These are phyloP conservation scores for Stagonosporopsis vannaccii DNA, from an alignment of 2,329 filamentous ascomycete species.

Conservation along the genomic window DNA sequence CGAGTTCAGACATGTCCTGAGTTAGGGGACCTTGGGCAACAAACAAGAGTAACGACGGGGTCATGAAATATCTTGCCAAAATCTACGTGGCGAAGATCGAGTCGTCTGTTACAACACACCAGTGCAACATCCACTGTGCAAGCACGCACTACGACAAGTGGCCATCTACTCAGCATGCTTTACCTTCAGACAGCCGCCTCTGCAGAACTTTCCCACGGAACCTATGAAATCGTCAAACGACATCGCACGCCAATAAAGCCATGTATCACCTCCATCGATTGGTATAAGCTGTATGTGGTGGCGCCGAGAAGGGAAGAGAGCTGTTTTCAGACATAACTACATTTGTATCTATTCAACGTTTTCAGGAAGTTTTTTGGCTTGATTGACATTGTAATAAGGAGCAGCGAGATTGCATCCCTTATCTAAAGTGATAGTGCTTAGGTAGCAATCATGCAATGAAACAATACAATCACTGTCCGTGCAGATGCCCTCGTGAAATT, in stretches of 20 bases:
- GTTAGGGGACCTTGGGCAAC: neutral
- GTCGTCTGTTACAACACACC: neutral
- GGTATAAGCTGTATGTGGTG: neutral
- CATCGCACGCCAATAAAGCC: neutral
- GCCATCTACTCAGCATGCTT: neutral
- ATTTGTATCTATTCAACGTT: slow-evolving; percentile 5
- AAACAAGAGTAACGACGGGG: slow-evolving; percentile 1
- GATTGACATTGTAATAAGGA: neutral
- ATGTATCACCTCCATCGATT: neutral
- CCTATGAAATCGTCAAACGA: neutral
- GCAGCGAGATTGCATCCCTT: neutral
- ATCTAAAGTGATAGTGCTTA: neutral
- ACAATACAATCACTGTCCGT: neutral
- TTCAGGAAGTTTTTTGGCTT: neutral
- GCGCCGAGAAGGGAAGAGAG: neutral
- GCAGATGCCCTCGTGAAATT: neutral
- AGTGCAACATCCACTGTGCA: neutral
- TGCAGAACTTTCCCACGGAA: neutral
- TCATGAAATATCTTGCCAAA: neutral
- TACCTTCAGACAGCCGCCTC: neutral
- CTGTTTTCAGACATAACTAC: neutral
- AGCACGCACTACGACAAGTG: neutral
- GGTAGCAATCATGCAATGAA: neutral
- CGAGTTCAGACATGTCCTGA: slow-evolving; percentile 36
- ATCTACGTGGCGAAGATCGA: neutral